phyloP scores from a whole-genome alignment of 345 rosid genomes.

The Passiflora organensis region DNA sequence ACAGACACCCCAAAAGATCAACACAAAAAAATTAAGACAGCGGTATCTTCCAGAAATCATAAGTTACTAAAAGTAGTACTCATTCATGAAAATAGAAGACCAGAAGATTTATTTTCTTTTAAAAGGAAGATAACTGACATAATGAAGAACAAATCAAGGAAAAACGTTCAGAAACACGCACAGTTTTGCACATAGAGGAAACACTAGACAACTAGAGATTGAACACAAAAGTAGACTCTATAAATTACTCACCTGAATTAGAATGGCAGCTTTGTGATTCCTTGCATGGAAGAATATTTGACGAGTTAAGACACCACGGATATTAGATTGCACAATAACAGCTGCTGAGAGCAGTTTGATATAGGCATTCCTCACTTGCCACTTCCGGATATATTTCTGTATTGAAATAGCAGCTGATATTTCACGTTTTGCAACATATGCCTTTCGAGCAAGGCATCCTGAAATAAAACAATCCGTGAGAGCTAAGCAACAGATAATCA shows the following conservation, averaged over 20 bases:
- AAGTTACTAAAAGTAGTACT: too few relatives aligned
- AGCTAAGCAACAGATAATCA: conserved; percentile 19
- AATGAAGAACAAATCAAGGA: background rate
- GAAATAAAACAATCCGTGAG: conserved; percentile 23
- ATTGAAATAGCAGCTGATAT: conserved; percentile 63
- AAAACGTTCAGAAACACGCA: too few relatives aligned
- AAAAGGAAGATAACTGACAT: background rate
- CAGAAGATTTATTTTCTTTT: background rate
- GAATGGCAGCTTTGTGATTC: conserved; percentile 61
- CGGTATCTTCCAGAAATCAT: too few relatives aligned
- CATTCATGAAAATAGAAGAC: too few relatives aligned
- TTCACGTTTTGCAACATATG: conserved; percentile 51
- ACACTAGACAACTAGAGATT: background rate
- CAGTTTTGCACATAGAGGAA: background rate
- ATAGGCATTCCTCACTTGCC: conserved; percentile 51
- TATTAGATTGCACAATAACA: conserved; percentile 53
- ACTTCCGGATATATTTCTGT: conserved; percentile 62
- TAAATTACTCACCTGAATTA: conserved; percentile 65
- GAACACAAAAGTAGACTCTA: background rate
- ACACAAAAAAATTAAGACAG: too few relatives aligned
- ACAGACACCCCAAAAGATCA: too few relatives aligned
- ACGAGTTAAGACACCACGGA: conserved; percentile 61
- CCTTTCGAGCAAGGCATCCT: conserved; percentile 76
- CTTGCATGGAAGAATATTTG: conserved; percentile 45
- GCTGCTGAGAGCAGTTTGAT: conserved; percentile 47